Base-by-base conservation (phyloP, 371 early-diverging fungal species). In the Nematocida sp. region DNA sequence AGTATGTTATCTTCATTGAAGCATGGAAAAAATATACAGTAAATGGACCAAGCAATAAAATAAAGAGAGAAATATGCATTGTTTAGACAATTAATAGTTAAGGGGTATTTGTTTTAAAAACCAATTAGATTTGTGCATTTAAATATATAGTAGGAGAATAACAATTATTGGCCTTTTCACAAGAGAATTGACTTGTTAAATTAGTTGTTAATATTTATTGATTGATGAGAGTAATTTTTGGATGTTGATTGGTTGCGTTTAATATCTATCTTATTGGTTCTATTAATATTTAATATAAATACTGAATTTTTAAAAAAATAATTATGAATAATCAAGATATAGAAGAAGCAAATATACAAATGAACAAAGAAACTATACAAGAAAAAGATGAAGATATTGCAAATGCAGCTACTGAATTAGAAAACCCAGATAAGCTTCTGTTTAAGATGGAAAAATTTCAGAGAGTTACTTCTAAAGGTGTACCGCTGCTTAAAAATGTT, bases 401-500 rank as follows among this genome's bases (percentile, higher is more conserved):
- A 58, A 54, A 54, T 54, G 13, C n/a, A 0, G 54, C 23, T 2
- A 4, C 27, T 9, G 58, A 1, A 23, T 11, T 11, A 23, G 58
- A 58, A 23, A 58, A 58, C 1, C 9, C 27, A 9, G 7, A 11
- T 23, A 3, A 23, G 1, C 27, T 27, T 39, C 64, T 64, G 27
- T 15, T 64, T 7, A 13, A 42, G 64, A 45, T 64, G 64, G 27
- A 64, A 27, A 45, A 64, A 7, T 64, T 33, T 5, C 42, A 64
- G 2, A 33, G 13, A 13, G 64, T 44, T n/a, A 64, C 64, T 33
- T 9, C 7, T 13, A 44, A 45, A 7, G 64, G 64, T 1, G 45
- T 42, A 2, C 1, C 64, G 7, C 64, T 64, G 7, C 64, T 64
- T 7, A 64, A 64, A 64, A 64, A 42, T 33, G 64, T 45, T 33